Evolutionary conservation across 306 rosid genomes (phyloP).

Genomic region (Malus domestica): ASM211411v1 NC_041799.1:30968501-30969000

Average conservation of each 20-base stretch:
- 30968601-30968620: slow-evolving; percentile 7
- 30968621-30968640: slow-evolving; percentile 40
- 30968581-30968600: background rate
- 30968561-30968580: slow-evolving; percentile 17
- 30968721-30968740: background rate
- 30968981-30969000: too few relatives aligned
- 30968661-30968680: slow-evolving; percentile 41
- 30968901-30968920: too few relatives aligned
- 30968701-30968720: slow-evolving; percentile 36
- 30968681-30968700: slow-evolving; percentile 35
- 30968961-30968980: too few relatives aligned
- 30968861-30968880: slow-evolving; percentile 19
- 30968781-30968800: slow-evolving; percentile 47
- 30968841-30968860: slow-evolving; percentile 50
- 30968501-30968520: slow-evolving; percentile 52
- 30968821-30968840: slow-evolving; percentile 49
- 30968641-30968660: slow-evolving; percentile 56
- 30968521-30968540: slow-evolving; percentile 47
- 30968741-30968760: slow-evolving; percentile 27
- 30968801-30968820: slow-evolving; percentile 47
- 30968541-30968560: slow-evolving; percentile 42
- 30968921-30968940: too few relatives aligned
- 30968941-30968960: too few relatives aligned
- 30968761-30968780: slow-evolving; percentile 48
- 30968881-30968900: background rate